These are phyloP conservation scores for Aspergillus phoenicis DNA, from an alignment of 2,329 filamentous ascomycete species.

Conservation along the genomic window DNA sequence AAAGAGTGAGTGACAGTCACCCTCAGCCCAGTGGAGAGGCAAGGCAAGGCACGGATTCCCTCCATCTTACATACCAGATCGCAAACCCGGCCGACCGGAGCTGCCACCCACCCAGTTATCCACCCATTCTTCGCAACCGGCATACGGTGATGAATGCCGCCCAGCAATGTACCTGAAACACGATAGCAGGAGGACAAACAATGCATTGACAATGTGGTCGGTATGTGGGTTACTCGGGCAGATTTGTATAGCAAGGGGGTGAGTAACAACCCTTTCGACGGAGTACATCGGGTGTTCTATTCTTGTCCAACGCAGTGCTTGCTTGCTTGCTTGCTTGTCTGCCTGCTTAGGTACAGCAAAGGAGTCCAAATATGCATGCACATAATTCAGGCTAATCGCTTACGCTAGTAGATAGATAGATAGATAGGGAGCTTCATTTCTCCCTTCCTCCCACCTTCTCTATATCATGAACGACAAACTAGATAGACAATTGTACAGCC, in stretches of 20 bases:
- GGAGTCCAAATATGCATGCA: not conserved
- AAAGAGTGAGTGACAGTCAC: not conserved
- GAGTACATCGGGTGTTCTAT: not conserved
- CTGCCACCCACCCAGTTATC: not conserved
- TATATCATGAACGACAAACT: not conserved
- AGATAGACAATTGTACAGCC: too few species aligned
- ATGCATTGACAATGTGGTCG: constrained; percentile 7
- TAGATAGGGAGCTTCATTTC: too few species aligned
- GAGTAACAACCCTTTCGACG: not conserved
- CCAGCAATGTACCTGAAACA: constrained; percentile 15
- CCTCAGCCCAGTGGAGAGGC: not conserved
- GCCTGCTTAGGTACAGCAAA: not conserved
- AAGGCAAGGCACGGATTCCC: not conserved
- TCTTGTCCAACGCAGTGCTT: not conserved
- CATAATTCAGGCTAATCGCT: not conserved
- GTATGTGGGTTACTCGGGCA: constrained; percentile 3
- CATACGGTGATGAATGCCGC: constrained; percentile 4
- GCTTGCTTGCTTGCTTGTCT: not conserved
- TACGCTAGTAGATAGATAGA: not conserved
- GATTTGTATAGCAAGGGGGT: not conserved
- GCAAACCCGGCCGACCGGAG: constrained; percentile 6
- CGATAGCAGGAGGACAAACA: constrained; percentile 10
- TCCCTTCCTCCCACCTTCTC: not conserved
- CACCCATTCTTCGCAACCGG: not conserved
- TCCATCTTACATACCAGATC: constrained; percentile 2